phyloP scores from a whole-genome alignment of 345 rosid species.

The Linum tenue region DNA sequence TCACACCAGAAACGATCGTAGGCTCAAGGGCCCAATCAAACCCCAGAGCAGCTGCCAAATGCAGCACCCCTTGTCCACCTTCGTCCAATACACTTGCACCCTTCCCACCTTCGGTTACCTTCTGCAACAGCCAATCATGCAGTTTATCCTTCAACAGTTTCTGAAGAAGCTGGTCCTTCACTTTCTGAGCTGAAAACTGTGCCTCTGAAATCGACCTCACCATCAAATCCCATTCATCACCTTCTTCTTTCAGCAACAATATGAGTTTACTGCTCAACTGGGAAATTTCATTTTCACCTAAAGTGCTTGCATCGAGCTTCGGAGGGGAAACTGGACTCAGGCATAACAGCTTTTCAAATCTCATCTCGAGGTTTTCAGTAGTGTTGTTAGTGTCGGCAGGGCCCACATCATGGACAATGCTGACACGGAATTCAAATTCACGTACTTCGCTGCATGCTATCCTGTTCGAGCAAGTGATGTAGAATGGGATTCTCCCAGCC shows the following conservation, averaged over 20 bases:
- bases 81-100: constrained; percentile 76
- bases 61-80: constrained; percentile 86
- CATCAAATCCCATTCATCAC: constrained; percentile 51
- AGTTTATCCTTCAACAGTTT: constrained; percentile 72
- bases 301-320: constrained; percentile 13
- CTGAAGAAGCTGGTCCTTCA: constrained; percentile 45
- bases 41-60: constrained; percentile 92
- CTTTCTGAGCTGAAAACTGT: constrained; percentile 33
- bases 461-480: constrained; percentile 82
- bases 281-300: constrained; percentile 23
- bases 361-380: constrained; percentile 38
- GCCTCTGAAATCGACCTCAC: constrained; percentile 23
- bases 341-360: constrained; percentile 57
- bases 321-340: constrained; percentile 23
- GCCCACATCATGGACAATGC: constrained; percentile 26
- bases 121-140: constrained; percentile 69
- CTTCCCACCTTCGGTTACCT: constrained; percentile 74
- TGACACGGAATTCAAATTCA: constrained; percentile 67
- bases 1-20: constrained; percentile 68
- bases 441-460: constrained; percentile 94
- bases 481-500: constrained; percentile 82
- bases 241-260: constrained; percentile 56
- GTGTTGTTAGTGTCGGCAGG: constrained; percentile 17
- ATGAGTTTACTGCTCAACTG: constrained; percentile 50
- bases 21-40: constrained; percentile 96